These are phyloP conservation scores for Ceratocystis colombiana DNA, from an alignment of 2,329 filamentous ascomycete species.

Conservation along the genomic window DNA sequence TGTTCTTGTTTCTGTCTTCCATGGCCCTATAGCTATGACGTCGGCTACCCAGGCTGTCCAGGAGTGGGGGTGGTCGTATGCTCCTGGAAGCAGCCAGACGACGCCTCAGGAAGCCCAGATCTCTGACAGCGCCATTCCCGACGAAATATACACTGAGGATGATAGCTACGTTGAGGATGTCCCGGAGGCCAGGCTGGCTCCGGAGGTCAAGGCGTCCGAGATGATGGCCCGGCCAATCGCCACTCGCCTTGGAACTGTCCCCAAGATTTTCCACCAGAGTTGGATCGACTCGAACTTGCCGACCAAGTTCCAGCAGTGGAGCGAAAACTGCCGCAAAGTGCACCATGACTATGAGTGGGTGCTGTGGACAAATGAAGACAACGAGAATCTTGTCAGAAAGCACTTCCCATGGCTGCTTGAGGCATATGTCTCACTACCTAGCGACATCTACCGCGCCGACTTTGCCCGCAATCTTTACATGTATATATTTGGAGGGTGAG, in stretches of 20 bases:
- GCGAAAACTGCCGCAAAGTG: constrained; percentile 29
- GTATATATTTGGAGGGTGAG: constrained; percentile 33
- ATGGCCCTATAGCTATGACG: constrained; percentile 11
- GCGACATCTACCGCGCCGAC: constrained; percentile 32
- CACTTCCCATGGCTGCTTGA: constrained; percentile 32
- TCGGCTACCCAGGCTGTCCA: constrained; percentile 11
- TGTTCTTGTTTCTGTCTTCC: constrained; percentile 14
- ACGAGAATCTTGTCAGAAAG: constrained; percentile 31
- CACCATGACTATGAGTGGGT: constrained; percentile 34
- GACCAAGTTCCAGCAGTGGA: constrained; percentile 31
- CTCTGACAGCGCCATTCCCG: neutral
- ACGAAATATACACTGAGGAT: constrained; percentile 7
- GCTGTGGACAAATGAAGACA: constrained; percentile 34
- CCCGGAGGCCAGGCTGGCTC: neutral
- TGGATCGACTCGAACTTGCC: constrained; percentile 29
- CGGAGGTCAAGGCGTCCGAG: constrained; percentile 17
- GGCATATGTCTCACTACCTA: constrained; percentile 30
- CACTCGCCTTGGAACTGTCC: constrained; percentile 20
- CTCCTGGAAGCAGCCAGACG: neutral
- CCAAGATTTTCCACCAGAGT: constrained; percentile 36
- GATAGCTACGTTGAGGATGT: constrained; percentile 6
- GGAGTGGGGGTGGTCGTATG: constrained; percentile 9
- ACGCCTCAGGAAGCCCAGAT: neutral
- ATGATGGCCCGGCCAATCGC: constrained; percentile 22
- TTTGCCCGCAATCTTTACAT: constrained; percentile 33